Base-by-base conservation (phyloP, 2,329 filamentous ascomycete species). In the Xylaria sp. region DNA sequence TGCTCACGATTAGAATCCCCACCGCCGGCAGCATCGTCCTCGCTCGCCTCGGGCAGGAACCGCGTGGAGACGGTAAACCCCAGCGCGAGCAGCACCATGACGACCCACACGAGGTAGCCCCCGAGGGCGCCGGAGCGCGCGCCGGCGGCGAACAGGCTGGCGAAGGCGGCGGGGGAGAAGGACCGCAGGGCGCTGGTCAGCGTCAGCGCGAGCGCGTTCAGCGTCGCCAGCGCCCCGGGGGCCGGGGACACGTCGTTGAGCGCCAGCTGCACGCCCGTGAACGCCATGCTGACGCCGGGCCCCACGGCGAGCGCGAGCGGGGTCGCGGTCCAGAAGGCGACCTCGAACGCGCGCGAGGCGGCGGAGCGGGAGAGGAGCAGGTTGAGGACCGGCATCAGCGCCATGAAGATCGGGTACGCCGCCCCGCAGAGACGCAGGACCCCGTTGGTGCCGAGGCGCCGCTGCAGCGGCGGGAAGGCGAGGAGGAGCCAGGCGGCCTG, bases 401-500 rank as follows among this genome's bases (percentile, higher is more conserved):
- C 66, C 67, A 91, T 86, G 67, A 90, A 86, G 45, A 86, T 65
- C 0, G 89, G 88, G 74, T 88, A 92, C 0, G 67, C 73, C 26
- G 66, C 60, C 1, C 78, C 80, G 66, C 87, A 89, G 7, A 73
- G 60, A 4, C 80, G 78, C 56, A 93, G 73, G 0, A 92, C 75
- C 3, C 78, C 81, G 20, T 84, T 85, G 6, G 88, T 92, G 8
- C 89, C 88, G 19, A 86, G 69, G 18, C 82, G 81, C 34, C 71
- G 75, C 65, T 93, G 89, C 1, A 93, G 69, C 0, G 77, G 74
- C 1, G 90, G 89, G 66, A 93, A 92, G 26, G 80, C 75, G 13
- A 90, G 58, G 0, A 93, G 76, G 1, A 91, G 80, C 89, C 89
- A 93, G 6, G 82, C 52, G 1, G 88, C 84, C 69, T 93, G 90